Percentiles rank a stretch among this genome's conserved stretches.
These are phyloP conservation scores for Dothideomycetidae sp. DNA, from an alignment of 2,329 filamentous ascomycete species.

Conservation along the genomic window DNA sequence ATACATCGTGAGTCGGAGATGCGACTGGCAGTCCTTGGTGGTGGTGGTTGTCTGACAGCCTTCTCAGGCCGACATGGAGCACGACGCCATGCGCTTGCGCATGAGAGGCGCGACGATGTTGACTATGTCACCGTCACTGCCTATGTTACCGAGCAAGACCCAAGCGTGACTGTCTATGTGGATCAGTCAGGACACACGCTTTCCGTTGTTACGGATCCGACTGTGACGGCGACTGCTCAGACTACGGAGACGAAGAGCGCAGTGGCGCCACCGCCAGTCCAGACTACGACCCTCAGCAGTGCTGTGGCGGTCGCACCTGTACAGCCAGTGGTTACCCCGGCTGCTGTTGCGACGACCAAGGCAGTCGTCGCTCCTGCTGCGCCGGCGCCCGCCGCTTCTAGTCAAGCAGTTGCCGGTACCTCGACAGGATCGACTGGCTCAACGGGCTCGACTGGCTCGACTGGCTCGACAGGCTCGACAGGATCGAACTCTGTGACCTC, in stretches of 20 bases:
- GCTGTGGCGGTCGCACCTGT: constrained; percentile 5
- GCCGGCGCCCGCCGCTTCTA: constrained; percentile 1
- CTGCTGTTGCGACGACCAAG: constrained; percentile 10
- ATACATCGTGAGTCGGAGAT: background rate
- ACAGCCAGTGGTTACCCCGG: constrained; percentile 6
- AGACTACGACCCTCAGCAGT: constrained; percentile 8
- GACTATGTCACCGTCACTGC: constrained; percentile 20
- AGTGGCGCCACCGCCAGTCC: constrained; percentile 8
- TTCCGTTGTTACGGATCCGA: constrained; percentile 17
- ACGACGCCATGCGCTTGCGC: background rate
- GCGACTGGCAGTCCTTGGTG: background rate
- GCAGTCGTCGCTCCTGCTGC: constrained; percentile 26
- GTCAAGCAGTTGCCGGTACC: constrained; percentile 10
- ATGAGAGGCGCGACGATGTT: constrained; percentile 21
- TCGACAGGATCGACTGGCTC: constrained; percentile 13
- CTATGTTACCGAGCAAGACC: constrained; percentile 29
- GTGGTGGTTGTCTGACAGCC: background rate
- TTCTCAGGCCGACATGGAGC: background rate
- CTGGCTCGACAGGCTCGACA: constrained; percentile 15
- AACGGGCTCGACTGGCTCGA: constrained; percentile 12
- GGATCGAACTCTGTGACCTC: constrained; percentile 16
- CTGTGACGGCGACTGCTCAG: constrained; percentile 10
- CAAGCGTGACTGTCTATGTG: constrained; percentile 45
- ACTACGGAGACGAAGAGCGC: constrained; percentile 1
- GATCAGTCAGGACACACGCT: constrained; percentile 42